Percentiles rank a stretch among this genome's conserved stretches.
Conservation (phyloP, 1,284 basidiomycete species). For the Trametes polyzona region DNA sequence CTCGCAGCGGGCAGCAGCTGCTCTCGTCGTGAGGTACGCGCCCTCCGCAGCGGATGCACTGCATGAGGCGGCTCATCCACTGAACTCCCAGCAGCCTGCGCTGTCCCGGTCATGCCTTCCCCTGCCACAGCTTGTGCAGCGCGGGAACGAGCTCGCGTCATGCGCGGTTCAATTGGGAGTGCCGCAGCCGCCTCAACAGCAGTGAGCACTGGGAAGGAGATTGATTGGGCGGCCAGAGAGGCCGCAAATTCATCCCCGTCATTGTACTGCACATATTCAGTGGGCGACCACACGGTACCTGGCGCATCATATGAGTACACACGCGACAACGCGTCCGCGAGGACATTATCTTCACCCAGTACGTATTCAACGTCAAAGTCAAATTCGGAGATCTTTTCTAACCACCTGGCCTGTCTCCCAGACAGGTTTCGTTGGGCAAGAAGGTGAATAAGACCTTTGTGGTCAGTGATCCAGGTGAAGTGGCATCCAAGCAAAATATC, state of each 20-base stretch:
- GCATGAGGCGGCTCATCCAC: no score
- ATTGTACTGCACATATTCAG: constrained; percentile 29
- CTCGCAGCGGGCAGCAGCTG: no score
- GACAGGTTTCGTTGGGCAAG: constrained; percentile 31
- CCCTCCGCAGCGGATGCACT: no score
- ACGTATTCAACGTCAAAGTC: constrained; percentile 32
- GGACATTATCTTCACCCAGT: constrained; percentile 21
- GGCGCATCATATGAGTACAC: constrained; percentile 38
- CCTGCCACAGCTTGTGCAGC: no score
- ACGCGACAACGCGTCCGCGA: constrained; percentile 38
- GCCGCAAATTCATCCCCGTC: not conserved
- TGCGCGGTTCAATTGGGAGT: not conserved
- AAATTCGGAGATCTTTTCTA: constrained; percentile 30
- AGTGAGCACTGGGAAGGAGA: not conserved
- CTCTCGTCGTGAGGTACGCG: no score
- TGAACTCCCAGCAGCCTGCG: no score
- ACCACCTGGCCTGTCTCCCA: constrained; percentile 21
- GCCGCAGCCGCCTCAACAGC: not conserved
- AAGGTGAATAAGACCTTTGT: constrained; percentile 32
- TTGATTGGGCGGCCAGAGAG: not conserved
- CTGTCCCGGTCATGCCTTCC: no score
- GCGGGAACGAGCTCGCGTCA: not conserved
- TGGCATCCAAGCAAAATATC: constrained; percentile 27
- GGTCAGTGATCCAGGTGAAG: constrained; percentile 34
- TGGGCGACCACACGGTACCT: constrained; percentile 27